Conservation (phyloP, 495 filamentous ascomycete species). For the Penicillium turbatum region DNA sequence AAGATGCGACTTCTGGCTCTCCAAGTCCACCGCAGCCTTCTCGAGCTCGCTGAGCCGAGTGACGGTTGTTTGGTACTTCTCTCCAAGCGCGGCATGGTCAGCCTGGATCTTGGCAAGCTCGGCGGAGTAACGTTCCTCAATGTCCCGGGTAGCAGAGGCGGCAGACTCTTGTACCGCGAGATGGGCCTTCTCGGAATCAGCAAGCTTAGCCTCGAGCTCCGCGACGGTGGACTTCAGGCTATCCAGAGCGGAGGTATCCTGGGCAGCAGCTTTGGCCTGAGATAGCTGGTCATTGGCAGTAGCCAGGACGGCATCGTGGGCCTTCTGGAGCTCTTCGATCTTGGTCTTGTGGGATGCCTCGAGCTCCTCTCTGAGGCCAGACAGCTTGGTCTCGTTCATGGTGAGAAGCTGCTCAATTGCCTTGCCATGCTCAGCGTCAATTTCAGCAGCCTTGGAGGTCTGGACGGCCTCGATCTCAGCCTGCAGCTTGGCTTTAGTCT, state of each 20-base stretch:
- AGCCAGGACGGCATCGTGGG: slow-evolving; percentile 35
- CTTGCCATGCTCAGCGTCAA: slow-evolving; percentile 41
- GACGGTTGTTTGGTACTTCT: slow-evolving; percentile 30
- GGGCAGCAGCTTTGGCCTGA: slow-evolving; percentile 34
- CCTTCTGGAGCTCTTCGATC: slow-evolving; percentile 37
- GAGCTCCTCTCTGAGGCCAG: slow-evolving; percentile 34
- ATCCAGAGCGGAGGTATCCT: slow-evolving; percentile 39
- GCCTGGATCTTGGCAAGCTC: slow-evolving; percentile 32
- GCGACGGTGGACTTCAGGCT: slow-evolving; percentile 33
- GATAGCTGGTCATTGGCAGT: slow-evolving; percentile 32
- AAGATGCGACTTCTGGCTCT: slow-evolving; percentile 32
- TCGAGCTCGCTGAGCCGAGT: slow-evolving; percentile 35
- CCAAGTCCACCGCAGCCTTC: slow-evolving; percentile 28
- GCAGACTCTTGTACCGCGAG: slow-evolving; percentile 28
- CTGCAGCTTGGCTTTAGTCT: slow-evolving; percentile 31
- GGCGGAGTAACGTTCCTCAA: slow-evolving; percentile 30
- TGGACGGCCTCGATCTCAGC: slow-evolving; percentile 33
- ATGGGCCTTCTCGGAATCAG: slow-evolving; percentile 29
- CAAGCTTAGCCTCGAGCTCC: slow-evolving; percentile 38
- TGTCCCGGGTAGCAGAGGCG: slow-evolving; percentile 23
- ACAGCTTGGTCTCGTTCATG: slow-evolving; percentile 40
- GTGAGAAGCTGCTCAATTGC: slow-evolving; percentile 47
- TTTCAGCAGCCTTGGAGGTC: slow-evolving; percentile 31
- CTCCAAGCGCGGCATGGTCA: slow-evolving; percentile 30
- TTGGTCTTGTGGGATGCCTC: slow-evolving; percentile 37